Evolutionary conservation across 371 early-diverging fungal genomes (phyloP).

Genomic region (Apophysomyces elegans): DNA sequence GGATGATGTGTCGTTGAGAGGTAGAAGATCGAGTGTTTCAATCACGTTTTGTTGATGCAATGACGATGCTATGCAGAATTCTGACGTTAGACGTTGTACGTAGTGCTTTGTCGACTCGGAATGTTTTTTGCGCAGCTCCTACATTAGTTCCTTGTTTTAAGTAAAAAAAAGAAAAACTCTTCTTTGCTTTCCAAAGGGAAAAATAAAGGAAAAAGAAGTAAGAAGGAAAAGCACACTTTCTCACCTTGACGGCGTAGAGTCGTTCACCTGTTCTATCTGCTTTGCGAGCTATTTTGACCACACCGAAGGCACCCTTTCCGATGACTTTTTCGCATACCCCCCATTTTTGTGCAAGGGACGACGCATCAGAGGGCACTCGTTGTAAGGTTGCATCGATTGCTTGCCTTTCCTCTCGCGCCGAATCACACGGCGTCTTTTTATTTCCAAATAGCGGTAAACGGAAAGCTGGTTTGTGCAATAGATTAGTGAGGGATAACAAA

Average conservation of each 20-base stretch:
- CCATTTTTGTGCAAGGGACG: conserved; percentile 44
- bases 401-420: conserved; percentile 35
- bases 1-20: conserved; percentile 54
- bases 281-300: conserved; percentile 53
- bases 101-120: conserved; percentile 64
- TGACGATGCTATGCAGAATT: conserved; percentile 72
- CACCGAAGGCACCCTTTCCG: conserved; percentile 57
- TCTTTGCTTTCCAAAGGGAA: neutral
- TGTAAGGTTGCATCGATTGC: conserved; percentile 28
- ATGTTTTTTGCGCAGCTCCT: conserved; percentile 64
- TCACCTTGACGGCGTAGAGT: conserved; percentile 62
- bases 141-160: conserved; percentile 6
- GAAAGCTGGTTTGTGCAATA: conserved; percentile 16
- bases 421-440: conserved; percentile 25
- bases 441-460: conserved; percentile 33
- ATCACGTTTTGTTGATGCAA: conserved; percentile 72
- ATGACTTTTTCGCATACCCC: conserved; percentile 57
- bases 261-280: conserved; percentile 36
- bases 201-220: neutral
- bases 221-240: neutral
- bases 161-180: neutral
- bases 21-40: conserved; percentile 71
- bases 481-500: conserved; percentile 33
- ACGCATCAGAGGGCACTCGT: conserved; percentile 17
- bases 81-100: conserved; percentile 67